Evolutionary conservation across 2,329 filamentous ascomycete genomes (phyloP), one percentile per base, ranked within the genome.

Genomic region (Ophiosphaerella herpotricha): DNA sequence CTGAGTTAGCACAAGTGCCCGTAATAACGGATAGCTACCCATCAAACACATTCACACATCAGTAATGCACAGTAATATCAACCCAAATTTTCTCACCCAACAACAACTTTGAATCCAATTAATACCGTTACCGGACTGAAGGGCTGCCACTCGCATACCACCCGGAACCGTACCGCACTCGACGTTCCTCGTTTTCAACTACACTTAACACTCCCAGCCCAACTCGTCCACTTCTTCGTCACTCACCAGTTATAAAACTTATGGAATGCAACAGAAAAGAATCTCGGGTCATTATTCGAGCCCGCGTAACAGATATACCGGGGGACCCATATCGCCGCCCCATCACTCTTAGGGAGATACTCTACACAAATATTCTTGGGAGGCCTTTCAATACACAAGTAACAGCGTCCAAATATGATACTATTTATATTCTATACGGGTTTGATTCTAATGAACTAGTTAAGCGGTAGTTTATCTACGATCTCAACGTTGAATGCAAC

Each of bases 391-490:
- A 44, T 39, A 33, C 32, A 39, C 24, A 44, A 45, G 34, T 44
- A 49, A 18, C 32, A 32, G 26, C 26, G 26, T 29, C 26, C 3
- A 5, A 29, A 29, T 29, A 3, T 29, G 26, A 29, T 29, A 5
- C 26, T 29, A 33, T 44, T 43, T 40, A 49, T 39, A 49, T 49
- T 39, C 46, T 40, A n/a, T 33, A 39, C 44, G 34, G 40, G 18
- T 49, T 49, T 44, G 46, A 49, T 39, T 49, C 46, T 32, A 5
- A 49, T 38, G 32, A 44, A 39, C 46, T 40, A 38, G 23, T 49
- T 23, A 49, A 49, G 41, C 39, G 40, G 35, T 49, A 40, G 46
- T 49, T 49, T 41, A 45, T 49, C 46, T 49, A 45, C 46, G 46
- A 49, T 44, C 40, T 49, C 40, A 49, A 49, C 40, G 46, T 49